Conservation (phyloP, 768 basidiomycete genomes). For the Gymnopilus dilepis region DNA sequence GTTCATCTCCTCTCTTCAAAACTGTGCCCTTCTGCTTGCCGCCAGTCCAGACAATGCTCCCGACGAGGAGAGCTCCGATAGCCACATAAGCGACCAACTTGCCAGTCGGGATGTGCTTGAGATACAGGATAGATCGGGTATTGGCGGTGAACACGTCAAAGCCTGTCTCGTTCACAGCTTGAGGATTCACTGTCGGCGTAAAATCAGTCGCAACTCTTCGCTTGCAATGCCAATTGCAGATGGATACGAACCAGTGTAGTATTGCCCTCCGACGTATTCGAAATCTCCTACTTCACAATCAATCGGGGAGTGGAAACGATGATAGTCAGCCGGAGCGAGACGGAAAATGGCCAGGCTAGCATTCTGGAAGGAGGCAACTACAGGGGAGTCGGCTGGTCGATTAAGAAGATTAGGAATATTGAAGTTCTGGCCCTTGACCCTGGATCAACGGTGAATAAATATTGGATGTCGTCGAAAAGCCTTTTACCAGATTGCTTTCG, state of each 20-base stretch:
- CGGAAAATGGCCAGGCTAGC: slow-evolving; percentile 70
- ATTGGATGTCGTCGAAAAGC: background rate
- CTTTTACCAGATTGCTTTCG: slow-evolving; percentile 70
- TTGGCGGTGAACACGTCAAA: slow-evolving; percentile 73
- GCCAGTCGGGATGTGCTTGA: slow-evolving; percentile 51
- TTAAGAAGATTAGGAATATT: slow-evolving; percentile 64
- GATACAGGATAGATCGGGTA: slow-evolving; percentile 57
- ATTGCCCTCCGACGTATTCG: slow-evolving; percentile 56
- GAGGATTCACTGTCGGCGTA: slow-evolving; percentile 64
- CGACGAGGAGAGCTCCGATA: slow-evolving; percentile 83
- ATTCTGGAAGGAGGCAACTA: slow-evolving; percentile 45
- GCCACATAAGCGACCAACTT: slow-evolving; percentile 70
- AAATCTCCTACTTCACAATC: slow-evolving; percentile 56
- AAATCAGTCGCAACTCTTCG: background rate
- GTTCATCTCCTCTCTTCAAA: slow-evolving; percentile 69
- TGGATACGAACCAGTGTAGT: slow-evolving; percentile 56
- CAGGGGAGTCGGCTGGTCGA: slow-evolving; percentile 46
- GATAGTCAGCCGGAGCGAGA: slow-evolving; percentile 82
- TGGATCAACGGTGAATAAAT: slow-evolving; percentile 21
- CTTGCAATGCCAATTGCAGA: background rate
- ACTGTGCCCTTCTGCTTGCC: slow-evolving; percentile 45
- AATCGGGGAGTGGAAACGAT: slow-evolving; percentile 77
- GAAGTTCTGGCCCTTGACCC: slow-evolving; percentile 76
- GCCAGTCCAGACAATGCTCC: slow-evolving; percentile 70
- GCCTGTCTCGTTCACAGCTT: slow-evolving; percentile 70